Evolutionary conservation across 495 filamentous ascomycete genomes (phyloP), one percentile per base, ranked within the genome.

Genomic region (Cercophora samala): DNA sequence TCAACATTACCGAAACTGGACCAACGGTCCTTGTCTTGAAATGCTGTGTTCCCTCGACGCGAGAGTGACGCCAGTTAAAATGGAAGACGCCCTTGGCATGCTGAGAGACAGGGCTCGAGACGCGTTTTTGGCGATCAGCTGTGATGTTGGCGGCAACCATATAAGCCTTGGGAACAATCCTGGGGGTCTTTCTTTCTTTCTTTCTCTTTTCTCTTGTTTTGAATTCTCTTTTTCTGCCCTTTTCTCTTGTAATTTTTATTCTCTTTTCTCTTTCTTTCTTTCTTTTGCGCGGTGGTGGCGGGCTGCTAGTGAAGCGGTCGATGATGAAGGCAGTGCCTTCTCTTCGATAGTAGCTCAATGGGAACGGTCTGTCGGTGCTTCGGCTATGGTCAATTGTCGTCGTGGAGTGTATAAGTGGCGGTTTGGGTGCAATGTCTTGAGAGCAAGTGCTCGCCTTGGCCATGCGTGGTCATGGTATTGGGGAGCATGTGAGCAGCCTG

Each of bases 131-230:
- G 37, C 13, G 37, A 46, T 46, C 6, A 46, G 37, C 11, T 5
- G 13, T 46, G 37, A 18, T 46, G 37, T 13, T 46, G 37, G 37
- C 37, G 15, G 11, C 8, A 9, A 46, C 15, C 13, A 46, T 46
- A 46, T 46, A 46, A 46, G 37, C 11, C 37, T 17, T 2, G 37
- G 5, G 13, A 46, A 46, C 8, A 46, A 46, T 46, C 66, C 22
- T 17, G 21, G 56, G 25, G 29, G 56, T 70, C 51, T 79, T 78
- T 78, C 74, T 77, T 78, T 78, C 73, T 78, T 79, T 78, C 77
- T 76, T 78, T 78, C 76, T 79, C 75, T 79, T 77, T 78, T 64
- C 71, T 75, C 72, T 79, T 78, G 61, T 74, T 76, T 76, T 76
- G 75, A 69, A 69, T 72, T 73, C 72, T 77, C 75, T 75, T 78